Conservation (phyloP, 2,329 filamentous ascomycete genomes). For the Trichoderma koningiopsis region DNA sequence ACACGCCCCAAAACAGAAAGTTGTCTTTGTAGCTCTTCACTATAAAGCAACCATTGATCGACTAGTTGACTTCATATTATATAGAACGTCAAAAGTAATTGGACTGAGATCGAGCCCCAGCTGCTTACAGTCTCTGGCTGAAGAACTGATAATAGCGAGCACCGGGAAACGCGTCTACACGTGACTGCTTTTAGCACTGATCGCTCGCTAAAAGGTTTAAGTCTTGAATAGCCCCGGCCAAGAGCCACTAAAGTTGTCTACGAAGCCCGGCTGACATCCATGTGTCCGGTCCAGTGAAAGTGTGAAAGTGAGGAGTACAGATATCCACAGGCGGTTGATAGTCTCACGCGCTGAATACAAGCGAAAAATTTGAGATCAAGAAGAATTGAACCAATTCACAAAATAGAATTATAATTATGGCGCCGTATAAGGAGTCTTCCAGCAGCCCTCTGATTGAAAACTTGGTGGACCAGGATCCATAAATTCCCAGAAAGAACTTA, state of each 20-base stretch:
- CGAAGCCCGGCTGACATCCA: not conserved
- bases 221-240: not conserved
- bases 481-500: not conserved
- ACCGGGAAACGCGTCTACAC: not conserved
- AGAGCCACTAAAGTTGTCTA: not conserved
- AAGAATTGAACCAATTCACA: not conserved
- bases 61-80: not conserved
- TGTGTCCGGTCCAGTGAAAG: not conserved
- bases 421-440: not conserved
- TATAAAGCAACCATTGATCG: no score
- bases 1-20: not conserved
- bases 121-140: not conserved
- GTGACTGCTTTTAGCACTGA: not conserved
- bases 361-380: no score
- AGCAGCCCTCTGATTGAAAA: not conserved
- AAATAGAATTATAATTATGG: not conserved
- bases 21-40: not conserved
- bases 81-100: not conserved
- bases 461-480: not conserved
- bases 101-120: not conserved
- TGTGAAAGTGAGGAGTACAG: not conserved
- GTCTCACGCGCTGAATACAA: no score
- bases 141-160: not conserved
- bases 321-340: no score
- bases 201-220: not conserved